Evolutionary conservation across 495 filamentous ascomycete species (phyloP).

Genomic region (Aspergillus heteromorphus): DNA sequence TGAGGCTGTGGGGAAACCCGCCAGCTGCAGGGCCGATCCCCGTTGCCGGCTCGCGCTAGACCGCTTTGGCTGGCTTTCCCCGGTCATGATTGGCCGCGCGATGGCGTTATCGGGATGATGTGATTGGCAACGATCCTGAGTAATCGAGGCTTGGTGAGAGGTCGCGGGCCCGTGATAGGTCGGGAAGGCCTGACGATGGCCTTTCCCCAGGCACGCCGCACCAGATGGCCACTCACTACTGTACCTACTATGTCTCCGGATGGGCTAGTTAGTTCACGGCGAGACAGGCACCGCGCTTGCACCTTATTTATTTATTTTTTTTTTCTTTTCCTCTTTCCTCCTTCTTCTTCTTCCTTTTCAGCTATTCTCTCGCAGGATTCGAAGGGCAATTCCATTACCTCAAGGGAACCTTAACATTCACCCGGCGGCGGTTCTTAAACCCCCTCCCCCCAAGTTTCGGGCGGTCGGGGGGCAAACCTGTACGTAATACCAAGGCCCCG

Average conservation of each 20-base stretch:
- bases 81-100: conserved; percentile 18
- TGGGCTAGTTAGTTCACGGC: too few species aligned
- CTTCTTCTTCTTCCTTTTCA: not conserved
- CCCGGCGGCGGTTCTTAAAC: not conserved
- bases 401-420: not conserved
- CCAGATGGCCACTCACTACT: too few species aligned
- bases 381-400: not conserved
- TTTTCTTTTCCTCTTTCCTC: not conserved
- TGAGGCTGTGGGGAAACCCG: conserved; percentile 21
- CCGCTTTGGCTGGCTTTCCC: conserved; percentile 5
- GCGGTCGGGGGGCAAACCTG: conserved; percentile 5
- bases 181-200: not conserved
- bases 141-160: not conserved
- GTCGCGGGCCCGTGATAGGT: not conserved
- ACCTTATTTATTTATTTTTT: not conserved
- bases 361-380: too few species aligned
- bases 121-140: conserved; percentile 20
- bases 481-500: conserved; percentile 25
- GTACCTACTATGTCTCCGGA: too few species aligned
- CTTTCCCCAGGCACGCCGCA: too few species aligned
- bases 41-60: conserved; percentile 24
- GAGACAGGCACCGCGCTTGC: not conserved
- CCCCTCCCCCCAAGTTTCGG: not conserved
- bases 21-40: conserved; percentile 29
- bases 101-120: conserved; percentile 17